A percentile compares a stretch with the other conserved stretches of the same genome.
Conservation (phyloP, 768 basidiomycete species). For the Termitomyces sp. region DNA sequence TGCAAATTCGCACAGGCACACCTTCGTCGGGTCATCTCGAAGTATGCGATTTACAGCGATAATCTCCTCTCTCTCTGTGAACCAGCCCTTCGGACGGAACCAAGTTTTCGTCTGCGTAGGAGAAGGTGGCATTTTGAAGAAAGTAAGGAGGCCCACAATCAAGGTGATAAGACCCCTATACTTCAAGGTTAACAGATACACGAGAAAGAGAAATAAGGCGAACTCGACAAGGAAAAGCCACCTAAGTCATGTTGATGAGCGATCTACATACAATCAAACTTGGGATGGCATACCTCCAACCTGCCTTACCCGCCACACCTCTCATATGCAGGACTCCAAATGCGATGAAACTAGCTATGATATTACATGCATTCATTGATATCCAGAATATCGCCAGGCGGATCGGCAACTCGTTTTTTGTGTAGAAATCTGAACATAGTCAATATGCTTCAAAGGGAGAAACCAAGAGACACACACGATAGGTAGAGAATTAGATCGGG, state of each 20-base stretch:
- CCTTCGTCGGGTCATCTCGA: constrained; percentile 59
- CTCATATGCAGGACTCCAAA: constrained; percentile 58
- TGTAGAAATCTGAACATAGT: constrained; percentile 44
- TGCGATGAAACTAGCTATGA: constrained; percentile 50
- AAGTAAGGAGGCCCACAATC: constrained; percentile 44
- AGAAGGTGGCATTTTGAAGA: constrained; percentile 55
- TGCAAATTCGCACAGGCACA: constrained; percentile 5
- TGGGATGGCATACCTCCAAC: constrained; percentile 32
- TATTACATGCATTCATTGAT: constrained; percentile 36
- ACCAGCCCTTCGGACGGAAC: constrained; percentile 60
- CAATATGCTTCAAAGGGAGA: neutral
- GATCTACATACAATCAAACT: neutral
- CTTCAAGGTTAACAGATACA: neutral
- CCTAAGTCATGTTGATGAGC: neutral
- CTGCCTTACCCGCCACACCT: constrained; percentile 44
- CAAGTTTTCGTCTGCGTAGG: constrained; percentile 54
- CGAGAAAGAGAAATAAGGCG: neutral
- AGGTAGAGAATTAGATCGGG: constrained; percentile 59
- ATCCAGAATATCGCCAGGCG: constrained; percentile 55
- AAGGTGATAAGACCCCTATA: constrained; percentile 42
- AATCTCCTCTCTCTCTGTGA: constrained; percentile 52
- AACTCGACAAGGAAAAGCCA: constrained; percentile 59
- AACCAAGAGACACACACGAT: constrained; percentile 34
- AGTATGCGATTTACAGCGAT: constrained; percentile 59
- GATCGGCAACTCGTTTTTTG: constrained; percentile 50